phyloP scores from a whole-genome alignment of 345 rosid species.

The Sisymbrium altissimum region DNA sequence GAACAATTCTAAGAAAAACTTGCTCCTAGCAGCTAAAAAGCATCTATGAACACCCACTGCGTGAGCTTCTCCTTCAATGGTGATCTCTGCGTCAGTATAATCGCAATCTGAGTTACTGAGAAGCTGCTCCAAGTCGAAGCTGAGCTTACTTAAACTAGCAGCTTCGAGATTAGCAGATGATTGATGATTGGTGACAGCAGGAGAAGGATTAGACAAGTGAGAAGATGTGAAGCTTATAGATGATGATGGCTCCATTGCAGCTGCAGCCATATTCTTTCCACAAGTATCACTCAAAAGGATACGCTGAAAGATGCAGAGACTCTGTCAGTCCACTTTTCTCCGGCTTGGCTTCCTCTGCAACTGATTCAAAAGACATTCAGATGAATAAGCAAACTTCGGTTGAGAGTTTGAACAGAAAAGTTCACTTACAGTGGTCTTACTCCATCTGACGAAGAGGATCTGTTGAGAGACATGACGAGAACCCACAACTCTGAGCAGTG shows the following conservation, averaged over 20 bases:
- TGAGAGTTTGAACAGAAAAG: background rate
- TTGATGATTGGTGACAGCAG: conserved; percentile 38
- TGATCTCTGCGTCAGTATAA: conserved; percentile 81
- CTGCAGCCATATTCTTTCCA: conserved; percentile 42
- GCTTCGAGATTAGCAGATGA: conserved; percentile 53
- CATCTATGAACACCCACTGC: conserved; percentile 76
- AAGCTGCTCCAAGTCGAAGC: conserved; percentile 73
- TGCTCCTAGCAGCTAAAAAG: conserved; percentile 79
- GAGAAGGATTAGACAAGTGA: conserved; percentile 47
- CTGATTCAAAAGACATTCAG: conserved; percentile 1
- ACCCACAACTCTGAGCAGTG: conserved; percentile 24
- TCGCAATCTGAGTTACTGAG: conserved; percentile 45
- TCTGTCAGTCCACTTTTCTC: conserved; percentile 40
- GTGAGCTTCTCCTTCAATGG: conserved; percentile 43
- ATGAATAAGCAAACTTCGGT: background rate
- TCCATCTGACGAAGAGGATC: conserved; percentile 21
- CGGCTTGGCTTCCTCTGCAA: conserved; percentile 24
- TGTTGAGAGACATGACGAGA: conserved; percentile 18
- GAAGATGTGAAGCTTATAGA: conserved; percentile 76
- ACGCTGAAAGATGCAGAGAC: too few relatives aligned
- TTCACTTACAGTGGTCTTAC: conserved; percentile 21
- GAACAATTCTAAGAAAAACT: conserved; percentile 67
- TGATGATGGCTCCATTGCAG: conserved; percentile 67
- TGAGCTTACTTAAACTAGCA: conserved; percentile 68
- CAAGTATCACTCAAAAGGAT: conserved; percentile 1